These are phyloP conservation scores for Podila clonocystis DNA, from an alignment of 192 early-diverging fungal species.

Conservation along the genomic window DNA sequence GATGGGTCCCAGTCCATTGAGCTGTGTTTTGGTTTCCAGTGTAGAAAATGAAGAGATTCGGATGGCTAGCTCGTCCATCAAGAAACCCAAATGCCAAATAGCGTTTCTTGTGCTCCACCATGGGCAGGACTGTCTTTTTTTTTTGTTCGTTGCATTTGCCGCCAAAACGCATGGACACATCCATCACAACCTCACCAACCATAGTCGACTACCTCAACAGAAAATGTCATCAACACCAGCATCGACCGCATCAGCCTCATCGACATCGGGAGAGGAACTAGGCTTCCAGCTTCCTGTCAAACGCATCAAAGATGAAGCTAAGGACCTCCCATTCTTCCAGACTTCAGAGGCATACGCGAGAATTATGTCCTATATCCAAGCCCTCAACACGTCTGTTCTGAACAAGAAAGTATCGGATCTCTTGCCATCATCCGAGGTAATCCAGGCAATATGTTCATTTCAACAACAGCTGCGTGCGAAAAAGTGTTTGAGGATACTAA, in stretches of 20 bases:
- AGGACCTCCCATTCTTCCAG: conserved; percentile 61
- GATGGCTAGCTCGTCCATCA: too few species aligned
- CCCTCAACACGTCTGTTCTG: conserved; percentile 76
- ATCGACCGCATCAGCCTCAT: neutral
- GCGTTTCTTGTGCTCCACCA: neutral
- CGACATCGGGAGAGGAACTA: conserved; percentile 2
- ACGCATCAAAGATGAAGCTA: conserved; percentile 42
- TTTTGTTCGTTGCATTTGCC: neutral
- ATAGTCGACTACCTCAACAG: neutral
- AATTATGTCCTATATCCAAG: conserved; percentile 76
- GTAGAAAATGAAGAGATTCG: neutral
- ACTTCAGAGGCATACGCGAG: conserved; percentile 73
- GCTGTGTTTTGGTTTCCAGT: neutral
- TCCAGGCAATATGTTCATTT: neutral
- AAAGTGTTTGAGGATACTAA: neutral
- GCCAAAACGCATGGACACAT: neutral
- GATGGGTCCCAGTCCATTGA: conserved; percentile 35
- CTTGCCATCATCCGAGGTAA: conserved; percentile 66
- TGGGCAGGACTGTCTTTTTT: neutral
- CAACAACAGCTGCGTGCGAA: neutral
- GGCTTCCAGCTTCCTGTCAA: conserved; percentile 29
- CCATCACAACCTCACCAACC: neutral
- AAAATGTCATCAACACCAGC: conserved; percentile 1
- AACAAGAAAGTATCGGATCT: conserved; percentile 69
- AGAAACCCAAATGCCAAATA: neutral